Base-by-base conservation (phyloP, 2,329 filamentous ascomycete species). In the Diaporthe sp. region DNA sequence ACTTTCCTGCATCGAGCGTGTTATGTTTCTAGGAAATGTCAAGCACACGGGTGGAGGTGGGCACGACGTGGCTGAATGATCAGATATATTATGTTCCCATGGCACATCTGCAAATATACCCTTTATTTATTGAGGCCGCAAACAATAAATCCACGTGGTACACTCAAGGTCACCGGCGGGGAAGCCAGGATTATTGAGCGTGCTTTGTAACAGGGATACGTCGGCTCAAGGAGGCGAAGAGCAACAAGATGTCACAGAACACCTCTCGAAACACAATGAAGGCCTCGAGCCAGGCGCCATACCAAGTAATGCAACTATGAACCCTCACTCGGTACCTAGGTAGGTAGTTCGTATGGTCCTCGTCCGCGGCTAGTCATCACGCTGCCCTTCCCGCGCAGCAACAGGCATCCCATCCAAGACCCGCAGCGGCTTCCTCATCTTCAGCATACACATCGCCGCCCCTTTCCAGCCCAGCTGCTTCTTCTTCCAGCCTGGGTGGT, bases 401-500 rank as follows among this genome's bases (percentile, higher is more conserved):
- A 72, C 44, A 0, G 80, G 79, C n/a, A 79, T 67, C 31, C 80
- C 77, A 31, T 77, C 74, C n/a, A 76, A 76, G 34, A 72, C 71
- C 44, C 76, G 76, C n/a, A 76, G 74, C 37, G 73, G 78, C 70
- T 74, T 78, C 57, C 75, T 60, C 76, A 82, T 84, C 68, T 84
- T 82, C 53, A 84, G 80, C 42, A 86, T 83, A 73, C 84, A 83
- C 82, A 85, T 86, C 47, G 84, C 82, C 0, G 87, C 88, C 2
- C 88, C 87, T 28, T 76, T 70, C 88, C 87, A 89, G 1, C 88
- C 88, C 12, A 89, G 78, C 80, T 85, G 81, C 71, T 84, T 81
- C 72, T 83, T 85, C 67, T 81, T 82, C 87, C 87, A 89, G 10
- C 82, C 84, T 78, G 79, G 83, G 0, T 79, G 82, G 67, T 78